A percentile compares a stretch with the other conserved stretches of the same genome.
Conservation (phyloP, 495 filamentous ascomycete species). For the Xylaria acuta region DNA sequence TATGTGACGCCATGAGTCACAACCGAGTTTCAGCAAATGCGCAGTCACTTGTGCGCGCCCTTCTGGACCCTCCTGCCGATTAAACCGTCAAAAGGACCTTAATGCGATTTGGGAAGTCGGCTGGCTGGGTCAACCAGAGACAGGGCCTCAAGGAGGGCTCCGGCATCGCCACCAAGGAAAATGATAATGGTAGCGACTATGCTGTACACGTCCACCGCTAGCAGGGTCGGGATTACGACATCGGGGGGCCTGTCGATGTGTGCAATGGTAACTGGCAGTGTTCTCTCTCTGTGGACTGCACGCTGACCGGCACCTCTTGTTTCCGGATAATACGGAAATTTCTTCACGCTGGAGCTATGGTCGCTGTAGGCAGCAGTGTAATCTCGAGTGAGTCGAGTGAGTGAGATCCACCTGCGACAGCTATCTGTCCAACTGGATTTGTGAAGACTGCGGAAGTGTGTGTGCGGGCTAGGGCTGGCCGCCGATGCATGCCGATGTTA, state of each 20-base stretch:
- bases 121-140: neutral
- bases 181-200: constrained; percentile 8
- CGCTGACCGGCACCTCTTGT: constrained; percentile 10
- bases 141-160: constrained; percentile 5
- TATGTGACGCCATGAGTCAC: constrained; percentile 19
- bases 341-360: neutral
- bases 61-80: neutral
- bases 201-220: constrained; percentile 21
- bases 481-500: constrained; percentile 4
- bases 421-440: constrained; percentile 14
- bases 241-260: constrained; percentile 23
- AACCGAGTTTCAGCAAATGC: constrained; percentile 5
- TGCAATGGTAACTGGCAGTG: constrained; percentile 27
- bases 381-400: neutral
- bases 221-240: constrained; percentile 17
- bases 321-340: constrained; percentile 25
- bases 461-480: constrained; percentile 19
- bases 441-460: constrained; percentile 7
- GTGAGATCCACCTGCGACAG: constrained; percentile 1
- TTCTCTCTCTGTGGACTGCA: constrained; percentile 7
- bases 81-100: constrained; percentile 2
- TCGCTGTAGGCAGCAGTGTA: constrained; percentile 13
- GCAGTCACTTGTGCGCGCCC: constrained; percentile 1
- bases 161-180: constrained; percentile 17
- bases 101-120: constrained; percentile 11